Base-by-base conservation (phyloP, 129 eudicot species). In the Cynara cardunculus region DNA sequence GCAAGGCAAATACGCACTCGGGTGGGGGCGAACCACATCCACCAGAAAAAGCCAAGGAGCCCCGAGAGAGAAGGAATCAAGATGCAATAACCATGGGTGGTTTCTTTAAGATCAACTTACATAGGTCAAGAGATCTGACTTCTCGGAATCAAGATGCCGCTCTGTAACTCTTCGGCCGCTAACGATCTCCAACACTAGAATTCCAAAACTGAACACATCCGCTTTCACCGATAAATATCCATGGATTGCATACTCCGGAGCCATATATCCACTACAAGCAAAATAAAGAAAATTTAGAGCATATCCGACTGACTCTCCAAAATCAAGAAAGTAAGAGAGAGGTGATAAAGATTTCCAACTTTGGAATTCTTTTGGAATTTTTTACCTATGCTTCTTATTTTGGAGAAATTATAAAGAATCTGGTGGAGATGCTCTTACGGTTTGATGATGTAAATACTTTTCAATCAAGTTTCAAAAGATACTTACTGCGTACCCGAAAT, bases 401-500 rank as follows among this genome's bases (percentile, higher is more conserved):
- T 44, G 13, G 10, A 44, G 56, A 44, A 44, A 44, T 44, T 46
- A 46, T 46, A 53, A 7, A 53, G 62, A 16, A 18, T 16, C 0
- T 53, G 8, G 16, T 16, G 2, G 22, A 53, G 62, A 14, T 53
- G 19, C 56, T 44, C 19, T 19, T n/a, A 69, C 1, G 31, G 14
- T 22, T n/a, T 18, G 3, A 74, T 41, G 31, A 21, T 44, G 1
- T 66, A 26, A 65, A 75, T 0, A 64, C 62, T 53, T 53, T 53
- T 53, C 8, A 53, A 53, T 0, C 19, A 21, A 77, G 28, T 49
- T 31, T 0, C 2, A 73, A 2, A 81, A 67, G 46, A 30, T 73
- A 85, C 97, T 94, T 84, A 94, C 97, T 78, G 89, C 46, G 98
- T 94, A 25, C 98, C 98, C 62, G 98, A 85, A 71, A 94, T 94